Percentiles rank a stretch among this genome's conserved stretches.
Conservation (phyloP, 2,329 filamentous ascomycete genomes). For the Nigrospora osmanthi region DNA sequence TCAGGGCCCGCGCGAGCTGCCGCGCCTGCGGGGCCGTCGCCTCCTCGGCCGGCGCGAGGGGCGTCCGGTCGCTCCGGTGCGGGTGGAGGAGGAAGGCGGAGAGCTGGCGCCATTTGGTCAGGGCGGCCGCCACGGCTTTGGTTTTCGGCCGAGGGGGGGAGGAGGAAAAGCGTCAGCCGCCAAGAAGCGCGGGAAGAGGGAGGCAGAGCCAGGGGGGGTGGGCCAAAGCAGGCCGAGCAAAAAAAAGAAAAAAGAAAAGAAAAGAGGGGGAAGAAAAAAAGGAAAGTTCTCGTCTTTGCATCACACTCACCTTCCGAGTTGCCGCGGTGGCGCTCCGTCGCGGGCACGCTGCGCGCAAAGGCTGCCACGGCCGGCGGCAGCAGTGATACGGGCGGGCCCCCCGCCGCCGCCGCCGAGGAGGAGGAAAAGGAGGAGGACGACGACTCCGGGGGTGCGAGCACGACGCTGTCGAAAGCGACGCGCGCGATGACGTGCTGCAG, state of each 20-base stretch:
- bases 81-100: conserved; percentile 32
- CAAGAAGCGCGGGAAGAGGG: no score
- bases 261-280: no score
- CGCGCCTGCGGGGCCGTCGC: conserved; percentile 21
- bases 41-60: conserved; percentile 20
- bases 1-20: conserved; percentile 22
- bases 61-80: conserved; percentile 23
- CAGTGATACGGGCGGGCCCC: background rate
- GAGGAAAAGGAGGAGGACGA: no score
- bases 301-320: background rate
- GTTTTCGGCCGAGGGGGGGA: no score
- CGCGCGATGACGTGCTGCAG: background rate
- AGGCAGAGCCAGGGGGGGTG: no score
- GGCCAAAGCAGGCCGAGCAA: no score
- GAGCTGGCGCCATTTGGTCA: conserved; percentile 32
- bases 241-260: no score
- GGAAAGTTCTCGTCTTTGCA: no score
- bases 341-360: background rate
- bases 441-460: background rate
- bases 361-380: background rate
- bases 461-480: background rate
- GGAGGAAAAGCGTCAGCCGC: no score
- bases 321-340: background rate
- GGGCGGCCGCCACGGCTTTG: conserved; percentile 23
- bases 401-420: no score